phyloP scores from a whole-genome alignment of 179 eudicot species.

The Nepenthes alata region DNA sequence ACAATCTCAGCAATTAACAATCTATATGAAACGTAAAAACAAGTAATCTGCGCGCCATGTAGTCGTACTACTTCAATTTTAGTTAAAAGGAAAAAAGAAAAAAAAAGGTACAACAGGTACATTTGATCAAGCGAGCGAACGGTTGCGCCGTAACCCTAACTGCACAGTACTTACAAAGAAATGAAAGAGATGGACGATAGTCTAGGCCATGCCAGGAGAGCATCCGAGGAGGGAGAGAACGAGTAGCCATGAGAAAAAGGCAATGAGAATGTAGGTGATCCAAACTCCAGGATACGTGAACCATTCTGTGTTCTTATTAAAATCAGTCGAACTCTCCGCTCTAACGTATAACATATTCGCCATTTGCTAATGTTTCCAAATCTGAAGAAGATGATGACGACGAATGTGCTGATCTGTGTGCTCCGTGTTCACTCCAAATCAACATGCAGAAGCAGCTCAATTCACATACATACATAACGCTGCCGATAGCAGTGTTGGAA shows the following conservation, averaged over 20 bases:
- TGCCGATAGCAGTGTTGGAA: no score
- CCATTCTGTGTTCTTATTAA: conserved; percentile 53
- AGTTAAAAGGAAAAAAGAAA: no score
- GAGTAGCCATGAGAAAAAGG: conserved; percentile 41
- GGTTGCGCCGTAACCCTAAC: background rate
- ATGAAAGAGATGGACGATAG: conserved; percentile 39
- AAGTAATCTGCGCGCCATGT: no score
- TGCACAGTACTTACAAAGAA: conserved; percentile 18
- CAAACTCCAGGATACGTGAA: conserved; percentile 52
- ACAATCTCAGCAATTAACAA: no score
- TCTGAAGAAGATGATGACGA: no score
- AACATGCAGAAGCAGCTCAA: background rate
- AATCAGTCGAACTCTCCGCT: conserved; percentile 35
- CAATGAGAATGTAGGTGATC: conserved; percentile 37
- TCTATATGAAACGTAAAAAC: no score
- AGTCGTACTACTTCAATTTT: no score
- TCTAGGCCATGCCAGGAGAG: conserved; percentile 51
- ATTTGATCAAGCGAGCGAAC: no score
- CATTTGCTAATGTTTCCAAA: background rate
- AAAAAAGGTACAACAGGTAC: no score
- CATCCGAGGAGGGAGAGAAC: conserved; percentile 35
- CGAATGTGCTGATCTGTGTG: no score
- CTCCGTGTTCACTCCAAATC: no score
- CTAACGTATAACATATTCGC: conserved; percentile 23
- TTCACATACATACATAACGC: background rate